Base-by-base conservation (phyloP, 352 stramenopile species). In the Lagenidium giganteum region DNA sequence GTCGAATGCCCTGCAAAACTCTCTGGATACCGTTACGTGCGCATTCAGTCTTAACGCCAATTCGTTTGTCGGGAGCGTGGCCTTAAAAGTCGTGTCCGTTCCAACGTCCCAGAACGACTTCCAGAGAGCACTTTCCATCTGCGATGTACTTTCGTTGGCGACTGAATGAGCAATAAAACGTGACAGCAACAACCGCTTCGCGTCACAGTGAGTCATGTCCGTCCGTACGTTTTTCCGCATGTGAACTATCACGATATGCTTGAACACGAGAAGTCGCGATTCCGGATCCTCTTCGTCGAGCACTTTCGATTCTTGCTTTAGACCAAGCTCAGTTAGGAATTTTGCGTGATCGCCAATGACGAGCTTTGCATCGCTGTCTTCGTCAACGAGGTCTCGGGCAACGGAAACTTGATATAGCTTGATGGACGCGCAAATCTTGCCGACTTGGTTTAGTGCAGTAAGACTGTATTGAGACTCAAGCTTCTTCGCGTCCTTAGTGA, bases 341-440 rank as follows among this genome's bases (percentile, higher is more conserved):
- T 40, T 52, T 28, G 40, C 68, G 42, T 93, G 72, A 16, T 93
- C 81, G 21, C 74, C 60, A 37, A 80, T 57, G 3, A 83, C 33
- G 2, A 66, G 42, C 25, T 41, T 36, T 22, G 58, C 51, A 31
- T 69, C 58, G 22, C 55, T 65, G 23, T 85, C 64, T 29, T 90
- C 70, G 9, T 71, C 46, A 16, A 87, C 18, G 8, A 37, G 23
- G 42, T 68, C 67, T 4, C 54, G 58, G 6, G 24, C 28, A 27
- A 54, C 67, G 22, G 41, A 29, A 9, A 62, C 79, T 39, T 87
- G 57, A 31, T 80, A 69, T 28, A 39, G 55, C 42, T 83, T 85
- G 44, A 94, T 90, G 4, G 70, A 63, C 20, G 77, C 57, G 32
- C 77, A 93, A 38, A 95, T 90, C 38, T 81, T 86, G 23, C 81